Evolutionary conservation across 495 filamentous ascomycete species (phyloP), one percentile per base, ranked within the genome.

Genomic region (Articulospora tetracladia): DNA sequence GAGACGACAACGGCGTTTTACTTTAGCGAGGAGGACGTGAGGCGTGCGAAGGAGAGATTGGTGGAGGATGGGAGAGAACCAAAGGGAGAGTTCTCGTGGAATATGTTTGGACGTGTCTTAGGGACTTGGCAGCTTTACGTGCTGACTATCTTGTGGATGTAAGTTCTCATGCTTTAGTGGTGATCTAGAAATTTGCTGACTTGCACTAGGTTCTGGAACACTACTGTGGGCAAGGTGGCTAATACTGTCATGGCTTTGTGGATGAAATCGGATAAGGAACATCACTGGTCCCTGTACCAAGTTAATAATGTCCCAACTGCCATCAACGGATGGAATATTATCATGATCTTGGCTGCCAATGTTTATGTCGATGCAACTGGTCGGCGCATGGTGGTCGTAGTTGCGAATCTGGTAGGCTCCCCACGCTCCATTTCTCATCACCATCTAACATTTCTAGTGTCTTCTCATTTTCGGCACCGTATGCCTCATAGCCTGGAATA

Each of bases 1-100:
- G 65, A 70, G 0, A 81, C 77, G 0, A 84, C 83, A 0, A 71
- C 62, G 25, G 82, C 80, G 0, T 72, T 72, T 26, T 85, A 84
- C 55, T 69, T 85, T 3, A 77, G 53, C 13, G 60, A 65, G 0
- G 50, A 68, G 2, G 79, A 85, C 56, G 67, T 71, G 1, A 67
- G 62, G 0, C 64, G 83, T 13, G 82, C 82, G 8, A 66, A 76
- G 10, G 39, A 66, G 1, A 72, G 79, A 30, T 57, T 73, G 1
- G 66, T 58, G 23, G 71, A 70, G 8, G 62, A 62, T 25, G 39
- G 67, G 55, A 58, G 65, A 57, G 66, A 63, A 32, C 61, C 65
- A 32, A 66, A 68, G 19, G 66, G 68, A 15, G 66, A 69, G 1
- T 71, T 72, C 10, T 70, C 72, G 47, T 63, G 65, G 49, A 51